Conservation (phyloP, 2,329 filamentous ascomycete species). For the Paraphoma chrysanthemicola region DNA sequence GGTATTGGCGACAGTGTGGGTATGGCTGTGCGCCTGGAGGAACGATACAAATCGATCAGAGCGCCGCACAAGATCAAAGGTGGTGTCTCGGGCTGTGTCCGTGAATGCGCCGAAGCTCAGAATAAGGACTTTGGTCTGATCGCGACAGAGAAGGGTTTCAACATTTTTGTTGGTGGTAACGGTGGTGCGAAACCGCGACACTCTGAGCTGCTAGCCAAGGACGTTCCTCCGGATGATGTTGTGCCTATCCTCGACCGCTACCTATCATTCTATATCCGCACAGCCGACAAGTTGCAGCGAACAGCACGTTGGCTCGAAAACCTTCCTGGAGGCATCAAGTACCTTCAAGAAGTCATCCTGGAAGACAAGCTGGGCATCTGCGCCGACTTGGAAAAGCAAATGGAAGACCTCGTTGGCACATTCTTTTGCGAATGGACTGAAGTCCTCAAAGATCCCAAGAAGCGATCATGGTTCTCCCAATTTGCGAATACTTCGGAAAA, state of each 20-base stretch:
- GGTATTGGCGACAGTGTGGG: constrained; percentile 90
- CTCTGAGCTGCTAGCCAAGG: constrained; percentile 82
- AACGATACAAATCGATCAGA: constrained; percentile 91
- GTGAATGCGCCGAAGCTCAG: constrained; percentile 90
- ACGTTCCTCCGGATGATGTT: constrained; percentile 82
- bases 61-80: constrained; percentile 90
- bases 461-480: constrained; percentile 75
- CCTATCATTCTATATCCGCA: constrained; percentile 92
- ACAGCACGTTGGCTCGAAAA: constrained; percentile 88
- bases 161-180: constrained; percentile 89
- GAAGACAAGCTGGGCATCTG: constrained; percentile 87
- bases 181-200: constrained; percentile 86
- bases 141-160: constrained; percentile 91
- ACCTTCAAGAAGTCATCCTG: constrained; percentile 81
- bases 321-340: constrained; percentile 82
- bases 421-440: constrained; percentile 96
- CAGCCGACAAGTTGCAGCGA: constrained; percentile 86
- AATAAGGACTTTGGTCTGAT: constrained; percentile 95
- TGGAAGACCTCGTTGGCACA: constrained; percentile 81
- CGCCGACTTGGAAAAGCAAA: constrained; percentile 83
- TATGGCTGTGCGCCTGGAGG: constrained; percentile 85
- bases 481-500: constrained; percentile 84
- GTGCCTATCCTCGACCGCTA: constrained; percentile 87
- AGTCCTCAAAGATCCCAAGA: constrained; percentile 72
- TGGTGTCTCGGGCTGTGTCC: constrained; percentile 87